Evolutionary conservation across 257 asterid genomes (phyloP), one percentile per base, ranked within the genome.

Genomic region (Fraxinus cuspidata): DNA sequence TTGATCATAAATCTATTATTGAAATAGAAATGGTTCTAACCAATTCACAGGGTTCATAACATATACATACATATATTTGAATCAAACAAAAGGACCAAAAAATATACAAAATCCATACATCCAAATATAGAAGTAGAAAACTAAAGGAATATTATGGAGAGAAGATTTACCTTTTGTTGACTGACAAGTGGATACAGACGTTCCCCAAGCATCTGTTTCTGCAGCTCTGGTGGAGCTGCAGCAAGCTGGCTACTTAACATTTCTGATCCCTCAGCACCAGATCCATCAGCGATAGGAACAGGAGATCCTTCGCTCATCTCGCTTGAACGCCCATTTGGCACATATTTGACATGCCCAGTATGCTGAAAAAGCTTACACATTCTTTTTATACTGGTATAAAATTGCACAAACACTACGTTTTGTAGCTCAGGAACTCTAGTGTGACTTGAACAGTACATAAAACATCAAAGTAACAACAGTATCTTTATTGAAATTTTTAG

Each of bases 201-300:
- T 77, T 89, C 96, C 73, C 97, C 96, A 10, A 94, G 83, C 51
- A 94, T 92, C 66, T 85, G 90, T 83, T 94, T 94, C 86, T 89
- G 96, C 82, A 84, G 78, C 83, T 88, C 90, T 7, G 91, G 92
- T 73, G 93, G 82, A 67, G 94, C 87, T 40, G 89, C 88, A 73
- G 94, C 86, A 67, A 94, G 93, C 90, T 84, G 76, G 82, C 86
- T 88, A 73, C 96, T 88, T 70, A 89, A 78, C 90, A 83, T 90
- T 78, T 89, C 85, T 1, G 92, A 58, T 38, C 90, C 88, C 82
- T 85, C 90, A 71, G 74, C 84, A 70, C 81, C 83, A 8, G 84
- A 69, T 79, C 87, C 88, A 78, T 73, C 72, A 60, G 74, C 80
- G 75, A 38, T 64, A 38, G 83, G 64, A n/a, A 75, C 58, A 74